phyloP scores from a whole-genome alignment of 2,329 filamentous ascomycete species.

The Zymoseptoria ardabiliae region DNA sequence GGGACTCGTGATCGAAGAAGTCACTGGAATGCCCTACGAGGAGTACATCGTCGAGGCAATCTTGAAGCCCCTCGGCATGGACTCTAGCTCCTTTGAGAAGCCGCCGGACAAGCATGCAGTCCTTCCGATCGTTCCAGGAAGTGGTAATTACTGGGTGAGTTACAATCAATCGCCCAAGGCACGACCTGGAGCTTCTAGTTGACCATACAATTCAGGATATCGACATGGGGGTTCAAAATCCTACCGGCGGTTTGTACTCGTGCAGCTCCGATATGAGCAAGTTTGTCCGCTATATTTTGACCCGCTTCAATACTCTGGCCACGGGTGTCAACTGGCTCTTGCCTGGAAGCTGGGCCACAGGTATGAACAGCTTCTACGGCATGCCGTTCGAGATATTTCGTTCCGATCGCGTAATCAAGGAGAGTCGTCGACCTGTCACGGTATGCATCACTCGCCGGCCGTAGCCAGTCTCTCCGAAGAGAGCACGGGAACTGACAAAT shows the following conservation, averaged over 20 bases:
- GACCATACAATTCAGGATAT: slow-evolving; percentile 23
- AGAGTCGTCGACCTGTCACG: slow-evolving; percentile 33
- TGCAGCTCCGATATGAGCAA: slow-evolving; percentile 36
- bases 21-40: slow-evolving; percentile 31
- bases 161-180: neutral
- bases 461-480: too few relatives aligned
- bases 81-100: slow-evolving; percentile 26
- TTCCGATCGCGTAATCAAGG: slow-evolving; percentile 32
- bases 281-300: slow-evolving; percentile 38
- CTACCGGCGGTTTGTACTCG: slow-evolving; percentile 40
- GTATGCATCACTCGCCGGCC: neutral
- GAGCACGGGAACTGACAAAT: neutral
- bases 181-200: neutral
- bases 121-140: slow-evolving; percentile 24
- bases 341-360: slow-evolving; percentile 32
- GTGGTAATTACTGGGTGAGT: slow-evolving; percentile 1
- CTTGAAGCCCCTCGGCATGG: slow-evolving; percentile 34
- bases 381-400: slow-evolving; percentile 44
- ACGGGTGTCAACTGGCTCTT: slow-evolving; percentile 39
- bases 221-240: slow-evolving; percentile 36
- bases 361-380: slow-evolving; percentile 37
- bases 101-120: slow-evolving; percentile 33
- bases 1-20: slow-evolving; percentile 34
- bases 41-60: slow-evolving; percentile 35
- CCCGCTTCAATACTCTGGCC: slow-evolving; percentile 35